Base-by-base conservation (phyloP, 2,329 filamentous ascomycete genomes). In the Dactylellina parvicollis region DNA sequence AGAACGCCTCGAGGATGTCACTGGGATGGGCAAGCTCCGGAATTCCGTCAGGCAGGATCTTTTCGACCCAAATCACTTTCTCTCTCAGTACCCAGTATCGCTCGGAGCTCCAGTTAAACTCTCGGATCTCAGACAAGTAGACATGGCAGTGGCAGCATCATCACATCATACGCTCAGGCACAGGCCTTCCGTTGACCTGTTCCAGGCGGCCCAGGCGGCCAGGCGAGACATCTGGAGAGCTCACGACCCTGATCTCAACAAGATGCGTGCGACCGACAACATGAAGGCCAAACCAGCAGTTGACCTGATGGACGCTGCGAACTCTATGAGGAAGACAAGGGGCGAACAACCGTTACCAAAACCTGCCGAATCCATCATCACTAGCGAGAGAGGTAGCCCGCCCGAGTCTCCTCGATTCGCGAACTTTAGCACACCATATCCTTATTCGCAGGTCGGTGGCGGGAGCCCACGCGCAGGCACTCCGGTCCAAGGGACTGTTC, bases 1-100 rank as follows among this genome's bases (percentile, higher is more conserved):
- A 66, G 69, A 66, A 52, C 69, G 60, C 69, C 62, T 73, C 46
- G 60, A 73, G 38, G 60, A 73, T 40, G 69, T 47, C 60, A 66
- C 9, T 34, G 52, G 69, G 44, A 73, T 73, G 24, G 60, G 54
- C 55, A 73, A 66, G 60, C 38, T 73, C 34, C 69, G 69, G 28
- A 50, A 47, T 55, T 55, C 52, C 46, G 69, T 73, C 38, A 55
- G 69, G 34, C 60, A 73, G 47, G 69, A 73, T 65, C 40, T 73
- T 44, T 73, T 73, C 57, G 69, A 73, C 60, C 60, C 64, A 66
- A 18, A 73, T 46, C 44, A 60, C 26, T 65, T 73, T 55, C 54
- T 73, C 47, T 44, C 49, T 52, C 36, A 66, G 14, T 73, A 73
- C n/a, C 69, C 69, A 14, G 55, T 66, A 7, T 44, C 57, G 22